Evolutionary conservation across 805 yeast species (phyloP), one percentile per base, ranked within the genome.

Genomic region (Torulaspora franciscae): DNA sequence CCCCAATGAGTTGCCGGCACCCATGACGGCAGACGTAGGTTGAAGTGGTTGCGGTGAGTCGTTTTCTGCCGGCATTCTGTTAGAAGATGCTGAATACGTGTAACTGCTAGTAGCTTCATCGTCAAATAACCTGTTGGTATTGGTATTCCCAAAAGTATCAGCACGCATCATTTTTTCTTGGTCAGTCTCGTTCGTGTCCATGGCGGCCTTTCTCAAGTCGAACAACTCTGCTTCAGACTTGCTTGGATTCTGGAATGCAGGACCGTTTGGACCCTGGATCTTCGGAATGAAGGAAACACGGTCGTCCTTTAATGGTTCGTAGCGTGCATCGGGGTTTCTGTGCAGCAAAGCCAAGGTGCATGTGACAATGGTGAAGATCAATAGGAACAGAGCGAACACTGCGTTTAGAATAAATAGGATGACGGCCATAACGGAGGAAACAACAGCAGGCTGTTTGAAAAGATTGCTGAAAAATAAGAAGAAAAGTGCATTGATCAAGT

Each of bases 241-340:
- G 28, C 50, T 48, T 19, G 54, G 54, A 24, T 54, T 47, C 11
- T 56, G 61, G 34, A 53, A 51, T 22, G 46, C 37, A 13, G 40
- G 45, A 34, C 54, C 52, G 5, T 34, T 64, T 40, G 54, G 66
- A 27, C 65, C 65, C 45, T 71, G 80, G 45, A 73, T 72, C 57
- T 82, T 75, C 50, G 90, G 90, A 61, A 93, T 85, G 65, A 93
- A 93, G n/a, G 96, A 85, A 41, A 85, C 93, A 63, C 99, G 80
- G 62, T 93, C 99, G 66, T 93, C 99, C 57, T 84, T 85, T 84
- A 91, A 85, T 50, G 96, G 98, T 69, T 88, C 91, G 70, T 93
- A 93, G 56, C 95, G 78, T 7, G 91, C 80, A 67, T 93, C 99
- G 42, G 99, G 98, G 65, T 93, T 89, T 73, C 85, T 88, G 65